Percentiles rank a stretch among this genome's conserved stretches.
Conservation (phyloP, 495 filamentous ascomycete species). For the Penicillium coprophilum region DNA sequence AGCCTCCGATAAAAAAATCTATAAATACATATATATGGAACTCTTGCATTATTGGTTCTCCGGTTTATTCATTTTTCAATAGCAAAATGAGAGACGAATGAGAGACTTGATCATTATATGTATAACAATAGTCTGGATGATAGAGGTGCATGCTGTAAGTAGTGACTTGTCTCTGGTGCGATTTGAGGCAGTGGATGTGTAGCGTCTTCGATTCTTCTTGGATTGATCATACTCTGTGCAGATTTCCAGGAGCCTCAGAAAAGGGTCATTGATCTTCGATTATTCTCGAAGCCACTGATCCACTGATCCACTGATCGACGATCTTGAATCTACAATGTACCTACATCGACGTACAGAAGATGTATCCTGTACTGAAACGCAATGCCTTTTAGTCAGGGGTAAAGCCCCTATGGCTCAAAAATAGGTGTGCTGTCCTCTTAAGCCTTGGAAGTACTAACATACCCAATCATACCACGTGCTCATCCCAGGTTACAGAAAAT, state of each 20-base stretch:
- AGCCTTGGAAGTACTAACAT: neutral
- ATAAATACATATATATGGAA: neutral
- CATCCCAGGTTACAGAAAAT: too few relatives aligned
- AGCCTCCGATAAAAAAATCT: too few relatives aligned
- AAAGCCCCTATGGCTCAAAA: neutral
- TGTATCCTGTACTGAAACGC: neutral
- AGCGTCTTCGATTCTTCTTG: neutral
- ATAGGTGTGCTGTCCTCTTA: neutral
- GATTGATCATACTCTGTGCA: neutral
- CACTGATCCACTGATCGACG: slow-evolving; percentile 7
- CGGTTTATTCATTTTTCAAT: neutral
- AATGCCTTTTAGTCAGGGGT: neutral
- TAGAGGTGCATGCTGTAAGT: neutral
- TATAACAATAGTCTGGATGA: neutral
- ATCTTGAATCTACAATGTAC: neutral
- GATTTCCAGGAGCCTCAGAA: neutral
- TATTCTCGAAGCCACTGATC: slow-evolving; percentile 6
- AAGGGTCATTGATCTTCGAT: neutral
- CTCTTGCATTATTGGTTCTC: neutral
- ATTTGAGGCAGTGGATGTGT: neutral
- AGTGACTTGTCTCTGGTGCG: neutral
- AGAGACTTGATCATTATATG: neutral
- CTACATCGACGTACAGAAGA: neutral
- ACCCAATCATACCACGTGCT: neutral
- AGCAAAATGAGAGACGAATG: neutral